phyloP scores from a whole-genome alignment of 2,329 filamentous ascomycete genomes.

The Catunica adiposa region DNA sequence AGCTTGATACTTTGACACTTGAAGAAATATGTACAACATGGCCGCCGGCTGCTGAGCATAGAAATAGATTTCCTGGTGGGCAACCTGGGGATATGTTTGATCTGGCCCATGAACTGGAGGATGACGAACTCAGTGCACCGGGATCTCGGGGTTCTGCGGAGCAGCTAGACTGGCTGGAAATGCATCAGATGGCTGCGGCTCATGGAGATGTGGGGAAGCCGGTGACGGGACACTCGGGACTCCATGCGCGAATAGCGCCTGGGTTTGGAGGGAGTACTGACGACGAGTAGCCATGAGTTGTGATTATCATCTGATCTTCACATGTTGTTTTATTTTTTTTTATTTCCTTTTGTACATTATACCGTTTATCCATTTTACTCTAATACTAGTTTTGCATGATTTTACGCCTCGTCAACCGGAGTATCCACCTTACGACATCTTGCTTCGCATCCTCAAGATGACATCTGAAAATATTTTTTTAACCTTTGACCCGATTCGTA shows the following conservation, averaged over 20 bases:
- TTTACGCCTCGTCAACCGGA: too few species aligned
- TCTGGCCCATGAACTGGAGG: constrained; percentile 6
- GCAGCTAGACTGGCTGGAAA: constrained; percentile 7
- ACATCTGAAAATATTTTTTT: too few species aligned
- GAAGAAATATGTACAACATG: constrained; percentile 10
- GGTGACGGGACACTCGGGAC: background rate
- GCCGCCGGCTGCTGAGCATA: constrained; percentile 1
- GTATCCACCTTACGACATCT: too few species aligned
- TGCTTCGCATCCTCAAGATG: too few species aligned
- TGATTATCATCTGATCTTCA: too few species aligned
- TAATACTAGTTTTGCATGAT: background rate
- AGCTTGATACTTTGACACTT: constrained; percentile 5
- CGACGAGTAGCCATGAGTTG: background rate
- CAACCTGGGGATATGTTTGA: background rate
- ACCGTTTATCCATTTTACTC: background rate
- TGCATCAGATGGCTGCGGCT: constrained; percentile 3
- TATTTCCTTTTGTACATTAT: background rate
- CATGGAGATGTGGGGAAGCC: background rate
- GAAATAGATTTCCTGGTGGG: background rate
- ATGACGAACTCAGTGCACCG: constrained; percentile 10
- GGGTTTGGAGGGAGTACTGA: constrained; percentile 1
- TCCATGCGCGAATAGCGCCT: background rate
- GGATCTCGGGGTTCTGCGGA: constrained; percentile 7
- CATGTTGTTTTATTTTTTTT: background rate
- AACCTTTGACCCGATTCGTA: too few species aligned